Conservation (phyloP, 495 filamentous ascomycete species). For the Penicillium roqueforti region DNA sequence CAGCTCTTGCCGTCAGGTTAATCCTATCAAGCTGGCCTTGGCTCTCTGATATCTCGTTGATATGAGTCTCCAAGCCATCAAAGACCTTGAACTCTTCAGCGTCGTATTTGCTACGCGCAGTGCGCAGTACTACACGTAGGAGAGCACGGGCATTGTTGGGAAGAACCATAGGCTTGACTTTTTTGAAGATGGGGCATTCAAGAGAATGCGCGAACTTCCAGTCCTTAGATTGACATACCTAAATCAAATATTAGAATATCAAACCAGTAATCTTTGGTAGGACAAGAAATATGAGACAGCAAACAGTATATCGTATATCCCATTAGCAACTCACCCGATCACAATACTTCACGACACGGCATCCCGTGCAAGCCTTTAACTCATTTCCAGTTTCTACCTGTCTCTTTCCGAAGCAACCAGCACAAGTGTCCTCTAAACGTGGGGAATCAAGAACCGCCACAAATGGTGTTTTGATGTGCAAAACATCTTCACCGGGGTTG, state of each 20-base stretch:
- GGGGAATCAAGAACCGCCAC: conserved; percentile 43
- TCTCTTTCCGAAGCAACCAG: conserved; percentile 40
- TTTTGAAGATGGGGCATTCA: conserved; percentile 54
- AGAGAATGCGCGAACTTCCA: conserved; percentile 58
- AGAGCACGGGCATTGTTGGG: conserved; percentile 56
- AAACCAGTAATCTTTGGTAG: background rate
- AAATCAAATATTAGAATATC: conserved; percentile 7
- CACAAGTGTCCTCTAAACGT: conserved; percentile 41
- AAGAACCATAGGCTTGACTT: conserved; percentile 45
- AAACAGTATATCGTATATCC: background rate
- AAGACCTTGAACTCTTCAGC: conserved; percentile 40
- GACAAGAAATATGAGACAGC: conserved; percentile 2
- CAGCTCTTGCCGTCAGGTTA: conserved; percentile 49
- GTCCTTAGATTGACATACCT: conserved; percentile 59
- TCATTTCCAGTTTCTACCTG: conserved; percentile 22
- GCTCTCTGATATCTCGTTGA: conserved; percentile 37
- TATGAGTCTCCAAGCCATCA: conserved; percentile 45
- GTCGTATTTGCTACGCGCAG: conserved; percentile 29
- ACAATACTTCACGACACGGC: conserved; percentile 62
- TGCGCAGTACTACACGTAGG: conserved; percentile 48
- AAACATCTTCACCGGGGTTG: conserved; percentile 33
- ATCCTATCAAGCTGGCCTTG: conserved; percentile 45
- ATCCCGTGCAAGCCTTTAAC: conserved; percentile 58
- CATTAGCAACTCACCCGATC: conserved; percentile 47
- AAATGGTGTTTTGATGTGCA: conserved; percentile 37